These are phyloP conservation scores for Lachancea sp. DNA, from an alignment of 805 yeast genomes.

Conservation along the genomic window DNA sequence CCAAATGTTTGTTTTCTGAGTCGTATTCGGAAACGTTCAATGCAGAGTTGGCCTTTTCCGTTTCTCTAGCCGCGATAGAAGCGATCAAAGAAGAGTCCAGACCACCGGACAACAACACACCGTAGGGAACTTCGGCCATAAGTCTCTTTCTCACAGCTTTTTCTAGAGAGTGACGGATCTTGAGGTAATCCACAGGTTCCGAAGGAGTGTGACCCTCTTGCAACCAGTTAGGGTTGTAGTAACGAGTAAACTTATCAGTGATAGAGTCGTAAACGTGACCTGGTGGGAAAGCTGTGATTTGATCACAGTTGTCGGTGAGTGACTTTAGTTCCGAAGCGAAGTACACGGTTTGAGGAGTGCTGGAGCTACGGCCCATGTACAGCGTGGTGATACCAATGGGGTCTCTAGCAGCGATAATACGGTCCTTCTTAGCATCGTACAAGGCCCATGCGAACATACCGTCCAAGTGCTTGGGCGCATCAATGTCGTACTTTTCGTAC, in stretches of 20 bases:
- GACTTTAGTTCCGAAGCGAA: slow-evolving; percentile 95
- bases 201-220: slow-evolving; percentile 72
- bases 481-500: slow-evolving; percentile 77
- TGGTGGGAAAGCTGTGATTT: slow-evolving; percentile 91
- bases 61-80: slow-evolving; percentile 94
- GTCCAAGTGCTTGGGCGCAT: slow-evolving; percentile 87
- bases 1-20: slow-evolving; percentile 62
- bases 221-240: slow-evolving; percentile 94
- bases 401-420: slow-evolving; percentile 95
- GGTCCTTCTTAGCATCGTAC: slow-evolving; percentile 76
- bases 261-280: slow-evolving; percentile 94
- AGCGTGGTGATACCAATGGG: slow-evolving; percentile 96
- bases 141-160: slow-evolving; percentile 96
- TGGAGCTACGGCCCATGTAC: slow-evolving; percentile 81
- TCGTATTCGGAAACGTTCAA: slow-evolving; percentile 40
- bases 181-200: slow-evolving; percentile 62
- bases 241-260: slow-evolving; percentile 79
- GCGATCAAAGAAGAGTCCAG: slow-evolving; percentile 96
- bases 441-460: slow-evolving; percentile 98
- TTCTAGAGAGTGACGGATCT: slow-evolving; percentile 77
- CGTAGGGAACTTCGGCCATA: slow-evolving; percentile 99
- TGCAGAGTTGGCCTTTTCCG: slow-evolving; percentile 53
- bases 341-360: slow-evolving; percentile 66
- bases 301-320: slow-evolving; percentile 89
- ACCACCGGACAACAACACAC: slow-evolving; percentile 96